Conservation (phyloP, 768 basidiomycete species). For the Lactifluus hygrophoroides region DNA sequence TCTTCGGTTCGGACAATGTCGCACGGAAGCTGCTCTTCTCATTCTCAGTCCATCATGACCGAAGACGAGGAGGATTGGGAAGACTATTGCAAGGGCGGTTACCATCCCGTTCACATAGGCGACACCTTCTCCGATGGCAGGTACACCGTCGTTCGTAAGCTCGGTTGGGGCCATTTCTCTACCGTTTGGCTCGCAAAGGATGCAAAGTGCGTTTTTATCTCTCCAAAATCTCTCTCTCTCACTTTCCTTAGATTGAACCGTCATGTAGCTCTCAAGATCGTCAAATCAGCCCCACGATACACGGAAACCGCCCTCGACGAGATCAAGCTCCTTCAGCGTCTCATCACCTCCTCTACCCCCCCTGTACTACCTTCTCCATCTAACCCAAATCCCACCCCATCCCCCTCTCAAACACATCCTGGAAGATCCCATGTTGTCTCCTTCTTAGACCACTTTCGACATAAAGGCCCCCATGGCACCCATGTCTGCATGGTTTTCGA, state of each 20-base stretch:
- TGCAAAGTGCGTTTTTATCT: slow-evolving; percentile 48
- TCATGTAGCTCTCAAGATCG: slow-evolving; percentile 98
- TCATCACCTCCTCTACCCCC: slow-evolving; percentile 75
- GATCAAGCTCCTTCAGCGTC: slow-evolving; percentile 93
- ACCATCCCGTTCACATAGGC: slow-evolving; percentile 92
- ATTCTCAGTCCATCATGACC: slow-evolving; percentile 71
- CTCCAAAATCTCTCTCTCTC: background rate
- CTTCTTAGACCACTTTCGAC: slow-evolving; percentile 95
- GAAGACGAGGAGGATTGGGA: slow-evolving; percentile 93
- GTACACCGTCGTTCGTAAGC: slow-evolving; percentile 87
- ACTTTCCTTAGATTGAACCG: slow-evolving; percentile 62
- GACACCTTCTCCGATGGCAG: slow-evolving; percentile 82
- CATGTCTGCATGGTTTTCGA: slow-evolving; percentile 99
- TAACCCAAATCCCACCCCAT: slow-evolving; percentile 43
- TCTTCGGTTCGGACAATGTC: slow-evolving; percentile 35
- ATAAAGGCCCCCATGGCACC: slow-evolving; percentile 92
- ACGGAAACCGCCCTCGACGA: slow-evolving; percentile 98
- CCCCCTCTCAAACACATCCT: slow-evolving; percentile 66
- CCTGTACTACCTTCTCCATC: slow-evolving; percentile 39
- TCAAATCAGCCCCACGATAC: slow-evolving; percentile 94
- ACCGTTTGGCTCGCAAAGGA: slow-evolving; percentile 90
- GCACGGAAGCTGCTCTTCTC: slow-evolving; percentile 68
- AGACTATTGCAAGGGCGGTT: slow-evolving; percentile 66
- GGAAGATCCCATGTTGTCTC: slow-evolving; percentile 93
- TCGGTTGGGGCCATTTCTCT: slow-evolving; percentile 93